phyloP scores from a whole-genome alignment of 208 protist species.

The Leishmania braziliensis region DNA sequence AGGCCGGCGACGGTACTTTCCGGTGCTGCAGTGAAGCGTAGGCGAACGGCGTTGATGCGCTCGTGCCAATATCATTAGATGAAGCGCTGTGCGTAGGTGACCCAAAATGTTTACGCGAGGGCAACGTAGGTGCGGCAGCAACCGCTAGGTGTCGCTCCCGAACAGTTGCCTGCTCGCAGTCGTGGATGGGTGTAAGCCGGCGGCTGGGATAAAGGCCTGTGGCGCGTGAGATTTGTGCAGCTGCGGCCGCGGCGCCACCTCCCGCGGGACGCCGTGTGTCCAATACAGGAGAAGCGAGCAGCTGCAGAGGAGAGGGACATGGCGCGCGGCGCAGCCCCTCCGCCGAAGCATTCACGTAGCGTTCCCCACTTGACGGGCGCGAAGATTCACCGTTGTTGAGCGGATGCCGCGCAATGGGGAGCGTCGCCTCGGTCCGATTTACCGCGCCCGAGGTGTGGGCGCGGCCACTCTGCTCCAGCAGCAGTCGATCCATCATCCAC shows the following conservation, averaged over 20 bases:
- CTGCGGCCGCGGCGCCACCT: not conserved
- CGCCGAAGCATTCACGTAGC: not conserved
- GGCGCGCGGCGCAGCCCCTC: not conserved
- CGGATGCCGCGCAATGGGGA: not conserved
- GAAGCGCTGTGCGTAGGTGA: not conserved
- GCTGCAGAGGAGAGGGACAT: not conserved
- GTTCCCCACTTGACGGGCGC: not conserved
- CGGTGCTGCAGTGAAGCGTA: not conserved
- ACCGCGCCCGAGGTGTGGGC: not conserved
- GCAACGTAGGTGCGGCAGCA: not conserved
- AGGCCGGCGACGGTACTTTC: not conserved
- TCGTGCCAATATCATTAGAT: not conserved
- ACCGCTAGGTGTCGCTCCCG: not conserved
- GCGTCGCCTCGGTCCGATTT: not conserved
- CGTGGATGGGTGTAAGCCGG: not conserved
- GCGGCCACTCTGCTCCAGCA: constrained; percentile 5
- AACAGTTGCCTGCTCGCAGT: not conserved
- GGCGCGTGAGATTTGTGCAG: not conserved
- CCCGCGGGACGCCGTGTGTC: not conserved
- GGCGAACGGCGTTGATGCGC: not conserved
- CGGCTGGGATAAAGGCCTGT: not conserved
- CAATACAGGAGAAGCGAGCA: not conserved
- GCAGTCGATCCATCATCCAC: not conserved
- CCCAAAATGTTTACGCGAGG: not conserved
- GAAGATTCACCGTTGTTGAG: not conserved